Evolutionary conservation across 2,329 filamentous ascomycete species (phyloP), one percentile per base, ranked within the genome.

Genomic region (Endocalyx cinctus): DNA sequence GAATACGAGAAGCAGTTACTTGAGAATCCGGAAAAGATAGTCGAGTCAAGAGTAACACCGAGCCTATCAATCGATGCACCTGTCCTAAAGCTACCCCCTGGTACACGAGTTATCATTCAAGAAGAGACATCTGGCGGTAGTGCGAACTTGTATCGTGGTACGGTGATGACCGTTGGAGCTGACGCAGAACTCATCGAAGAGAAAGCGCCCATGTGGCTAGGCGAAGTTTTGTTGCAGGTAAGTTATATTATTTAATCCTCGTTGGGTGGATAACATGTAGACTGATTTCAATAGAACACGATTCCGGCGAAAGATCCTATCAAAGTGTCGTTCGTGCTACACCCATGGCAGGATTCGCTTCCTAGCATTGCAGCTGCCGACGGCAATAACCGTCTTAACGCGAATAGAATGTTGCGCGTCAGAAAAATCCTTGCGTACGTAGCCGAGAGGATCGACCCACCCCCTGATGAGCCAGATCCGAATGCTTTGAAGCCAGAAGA

Each of bases 401-500:
- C 92, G 10, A 98, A 97, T 55, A 79, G 90, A 35, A 97, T 98
- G 92, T 71, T 98, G 31, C 78, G 92, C 29, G 87, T 94, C 4
- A 90, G 87, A 65, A 98, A 98, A 69, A 92, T 98, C 15, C 65
- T 97, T 37, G 79, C 81, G 0, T 98, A 98, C 51, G 79, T 98
- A 13, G 87, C 88, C 1, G 92, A 98, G 60, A 77, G 89, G 34
- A 90, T 98, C 37, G 90, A 97, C 48, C 72, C 77, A 6, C 71
- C 72, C n/a, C 66, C 73, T 0, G 70, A 79, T 31, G 71, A 79
- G 33, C 65, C 70, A 4, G 74, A 80, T 31, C 65, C 72, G 8
- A 66, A 77, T 33, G 69, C 67, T 12, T 63, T 94, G 53, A 82
- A 76, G 50, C 86, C 90, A 1, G 90, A 97, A 56, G 87, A 97